phyloP scores from a whole-genome alignment of 495 filamentous ascomycete species.

The Viridothelium virens region DNA sequence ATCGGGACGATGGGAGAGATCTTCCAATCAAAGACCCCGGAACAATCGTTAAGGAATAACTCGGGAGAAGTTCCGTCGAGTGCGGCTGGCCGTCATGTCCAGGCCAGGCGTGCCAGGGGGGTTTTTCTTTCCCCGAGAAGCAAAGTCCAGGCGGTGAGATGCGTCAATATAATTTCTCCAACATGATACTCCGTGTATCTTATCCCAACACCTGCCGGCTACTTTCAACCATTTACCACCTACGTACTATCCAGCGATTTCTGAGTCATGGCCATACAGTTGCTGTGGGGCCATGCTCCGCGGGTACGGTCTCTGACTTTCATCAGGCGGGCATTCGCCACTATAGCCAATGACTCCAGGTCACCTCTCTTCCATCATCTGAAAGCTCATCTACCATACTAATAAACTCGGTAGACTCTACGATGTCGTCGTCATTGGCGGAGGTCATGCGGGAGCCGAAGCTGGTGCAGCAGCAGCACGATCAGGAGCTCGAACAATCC shows the following conservation, averaged over 20 bases:
- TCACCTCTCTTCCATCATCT: slow-evolving; percentile 7
- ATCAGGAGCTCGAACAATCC: slow-evolving; percentile 77
- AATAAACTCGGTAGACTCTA: slow-evolving; percentile 41
- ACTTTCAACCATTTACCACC: background rate
- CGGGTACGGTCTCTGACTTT: slow-evolving; percentile 33
- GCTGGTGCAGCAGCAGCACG: slow-evolving; percentile 90
- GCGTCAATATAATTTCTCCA: background rate
- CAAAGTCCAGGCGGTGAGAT: background rate
- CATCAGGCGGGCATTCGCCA: slow-evolving; percentile 30
- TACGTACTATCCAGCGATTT: background rate
- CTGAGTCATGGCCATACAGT: background rate
- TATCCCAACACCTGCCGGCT: background rate
- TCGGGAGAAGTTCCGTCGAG: no score
- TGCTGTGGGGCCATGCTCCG: slow-evolving; percentile 38
- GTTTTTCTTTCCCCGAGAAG: no score
- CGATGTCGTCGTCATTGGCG: slow-evolving; percentile 92
- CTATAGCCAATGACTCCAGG: slow-evolving; percentile 26
- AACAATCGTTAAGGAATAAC: no score
- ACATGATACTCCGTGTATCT: background rate
- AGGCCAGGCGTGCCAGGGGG: no score
- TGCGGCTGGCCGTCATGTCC: no score
- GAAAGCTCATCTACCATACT: background rate
- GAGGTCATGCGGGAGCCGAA: slow-evolving; percentile 91
- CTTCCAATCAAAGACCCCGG: no score
- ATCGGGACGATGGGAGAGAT: no score